Base-by-base conservation (phyloP, 139 green algal genomes). In the Auxenochlorella pyrenoidosa region DNA sequence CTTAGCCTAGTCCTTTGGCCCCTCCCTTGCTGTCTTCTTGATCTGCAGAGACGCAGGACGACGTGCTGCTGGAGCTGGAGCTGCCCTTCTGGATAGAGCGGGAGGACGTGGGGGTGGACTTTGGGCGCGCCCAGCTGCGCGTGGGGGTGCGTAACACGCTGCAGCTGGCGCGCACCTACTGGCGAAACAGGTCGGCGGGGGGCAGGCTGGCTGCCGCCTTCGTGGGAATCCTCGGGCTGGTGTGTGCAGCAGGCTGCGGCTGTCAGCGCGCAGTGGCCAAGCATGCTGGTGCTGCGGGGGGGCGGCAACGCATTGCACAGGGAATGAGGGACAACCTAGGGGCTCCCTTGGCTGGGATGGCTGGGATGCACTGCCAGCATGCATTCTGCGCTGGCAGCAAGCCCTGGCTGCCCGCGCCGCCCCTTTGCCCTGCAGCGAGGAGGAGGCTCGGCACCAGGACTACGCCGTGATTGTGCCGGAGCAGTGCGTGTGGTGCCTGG, bases 61-160 rank as follows among this genome's bases (percentile, higher is more conserved):
- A 97, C 58, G 88, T 94, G 10, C 71, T 93, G n/a, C 65, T 97
- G 60, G 93, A 96, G 73, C 36, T 96, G 15, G 87, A 90, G 72
- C 72, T 97, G 43, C 94, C 94, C 21, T 96, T 95, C 79, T 97
- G 94, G 93, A 95, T 95, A 36, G 90, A 94, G 19, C 43, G 76
- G 6, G 92, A 93, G 47, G 94, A 97, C 80, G 88, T 96, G 63
- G 2, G 68, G 3, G 90, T 96, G n/a, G 22, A 87, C 32, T 86
- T 96, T 54, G 43, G 30, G 0, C 51, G 86, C 10, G 54, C 59
- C 2, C 47, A 68, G 26, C 38, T 96, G 5, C 19, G 40, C 24
- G 81, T 94, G 34, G 24, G 28, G 8, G 93, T 96, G 32, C 83
- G 88, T 47, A 94, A 92, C 83, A 73, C 88, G 43, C 71, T 94